Percentiles rank a stretch among this genome's conserved stretches.
These are phyloP conservation scores for Neopestalotiopsis sp. DNA, from an alignment of 2,329 filamentous ascomycete genomes.

Conservation along the genomic window DNA sequence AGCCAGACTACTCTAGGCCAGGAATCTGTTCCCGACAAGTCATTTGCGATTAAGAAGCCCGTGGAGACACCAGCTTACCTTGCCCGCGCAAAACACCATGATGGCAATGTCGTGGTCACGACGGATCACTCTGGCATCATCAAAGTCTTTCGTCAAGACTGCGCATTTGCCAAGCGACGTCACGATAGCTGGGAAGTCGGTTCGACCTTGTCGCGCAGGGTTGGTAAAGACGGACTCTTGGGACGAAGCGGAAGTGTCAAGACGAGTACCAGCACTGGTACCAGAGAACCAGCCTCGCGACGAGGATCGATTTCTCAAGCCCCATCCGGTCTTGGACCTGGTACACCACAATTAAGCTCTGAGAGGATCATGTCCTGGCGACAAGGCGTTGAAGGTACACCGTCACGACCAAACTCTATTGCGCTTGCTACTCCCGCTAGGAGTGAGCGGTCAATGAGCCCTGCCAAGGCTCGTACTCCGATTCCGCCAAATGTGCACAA, in stretches of 20 bases:
- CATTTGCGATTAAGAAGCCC: conserved; percentile 46
- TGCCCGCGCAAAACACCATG: conserved; percentile 74
- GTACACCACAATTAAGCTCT: conserved; percentile 45
- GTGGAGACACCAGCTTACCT: conserved; percentile 80
- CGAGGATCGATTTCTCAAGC: conserved; percentile 58
- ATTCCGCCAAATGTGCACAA: conserved; percentile 44
- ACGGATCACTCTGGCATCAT: conserved; percentile 88
- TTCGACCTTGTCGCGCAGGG: conserved; percentile 75
- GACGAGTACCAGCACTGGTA: conserved; percentile 57
- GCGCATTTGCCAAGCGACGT: conserved; percentile 79
- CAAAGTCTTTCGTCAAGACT: conserved; percentile 95
- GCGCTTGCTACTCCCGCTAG: conserved; percentile 43
- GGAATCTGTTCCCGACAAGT: conserved; percentile 34
- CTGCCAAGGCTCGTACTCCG: conserved; percentile 50
- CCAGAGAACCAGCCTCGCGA: conserved; percentile 51
- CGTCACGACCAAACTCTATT: conserved; percentile 42
- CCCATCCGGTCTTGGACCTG: conserved; percentile 32
- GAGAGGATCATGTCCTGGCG: conserved; percentile 92
- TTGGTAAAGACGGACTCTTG: conserved; percentile 64
- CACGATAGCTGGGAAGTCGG: conserved; percentile 79
- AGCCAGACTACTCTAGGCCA: conserved; percentile 48
- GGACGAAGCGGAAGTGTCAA: conserved; percentile 62
- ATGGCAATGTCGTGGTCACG: conserved; percentile 91
- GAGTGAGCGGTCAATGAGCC: conserved; percentile 63
- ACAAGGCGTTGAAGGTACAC: conserved; percentile 61